Evolutionary conservation across 2,329 filamentous ascomycete species (phyloP), one percentile per base, ranked within the genome.

Genomic region (Chrysoporthe cubensis): DNA sequence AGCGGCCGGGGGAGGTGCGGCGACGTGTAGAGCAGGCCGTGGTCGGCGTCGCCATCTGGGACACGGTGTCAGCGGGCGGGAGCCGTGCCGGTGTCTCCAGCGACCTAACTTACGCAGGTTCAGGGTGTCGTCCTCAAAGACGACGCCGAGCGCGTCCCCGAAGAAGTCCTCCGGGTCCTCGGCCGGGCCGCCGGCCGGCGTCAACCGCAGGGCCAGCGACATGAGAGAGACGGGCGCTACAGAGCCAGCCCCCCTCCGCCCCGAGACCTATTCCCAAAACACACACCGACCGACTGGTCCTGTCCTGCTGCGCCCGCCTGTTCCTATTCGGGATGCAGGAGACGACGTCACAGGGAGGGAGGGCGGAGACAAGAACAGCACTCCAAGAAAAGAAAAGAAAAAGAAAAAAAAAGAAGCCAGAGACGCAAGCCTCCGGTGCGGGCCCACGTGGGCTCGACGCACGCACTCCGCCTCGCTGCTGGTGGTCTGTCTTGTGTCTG

Each of bases 81-180:
- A 2, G 26, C 26, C 26, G 26, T 26, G 26, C 26, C 1, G 26
- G 26, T 26, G 26, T 26, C 26, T 26, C 26, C 26, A 26, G 26
- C 26, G 26, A 18, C 3, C 7, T 26, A 16, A 70, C 68, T 46
- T 64, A 70, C 68, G 90, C 76, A 86, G 84, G 78, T 87, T 89
- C 67, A 83, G 84, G 64, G 88, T 80, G 78, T 92, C 90, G 76
- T 91, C 88, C 4, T 88, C 85, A 79, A 91, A 91, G 75, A 92
- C 86, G 70, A 88, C 82, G 70, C 85, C 87, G 1, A 91, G 83
- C 0, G 87, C 82, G 2, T 82, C 81, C 44, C 81, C 80, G 73
- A 92, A 84, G 72, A 86, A 84, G 76, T 91, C 88, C 77, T 90
- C 88, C 0, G 88, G 83, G 65, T 78, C 80, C 59, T 74, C 75